These are phyloP conservation scores for Nidularia pulvinata DNA, from an alignment of 768 basidiomycete species.

Conservation along the genomic window DNA sequence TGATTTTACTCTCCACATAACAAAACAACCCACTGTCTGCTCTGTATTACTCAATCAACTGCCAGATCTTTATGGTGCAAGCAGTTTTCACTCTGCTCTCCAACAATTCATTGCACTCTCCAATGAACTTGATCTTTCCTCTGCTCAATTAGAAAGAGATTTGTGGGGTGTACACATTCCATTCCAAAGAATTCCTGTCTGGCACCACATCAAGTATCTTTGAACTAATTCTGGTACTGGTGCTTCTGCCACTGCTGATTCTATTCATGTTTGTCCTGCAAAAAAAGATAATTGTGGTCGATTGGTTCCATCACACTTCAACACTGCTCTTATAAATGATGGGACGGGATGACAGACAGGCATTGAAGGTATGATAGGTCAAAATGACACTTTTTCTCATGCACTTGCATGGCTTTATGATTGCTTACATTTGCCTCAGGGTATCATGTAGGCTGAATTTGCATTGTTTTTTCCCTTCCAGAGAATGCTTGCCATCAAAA, in stretches of 20 bases:
- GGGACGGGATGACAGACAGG: constrained; percentile 1
- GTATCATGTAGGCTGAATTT: constrained; percentile 3
- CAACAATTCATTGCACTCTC: constrained; percentile 14
- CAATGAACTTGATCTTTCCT: constrained; percentile 10
- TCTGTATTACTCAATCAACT: constrained; percentile 12
- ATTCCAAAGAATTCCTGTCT: constrained; percentile 22
- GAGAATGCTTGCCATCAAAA: background rate
- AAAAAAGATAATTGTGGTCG: constrained; percentile 6
- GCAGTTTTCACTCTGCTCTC: constrained; percentile 16
- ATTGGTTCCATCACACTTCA: constrained; percentile 23
- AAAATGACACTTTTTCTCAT: background rate
- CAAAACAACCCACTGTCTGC: constrained; percentile 17
- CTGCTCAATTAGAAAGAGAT: constrained; percentile 6
- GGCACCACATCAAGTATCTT: constrained; percentile 25
- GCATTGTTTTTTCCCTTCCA: constrained; percentile 9
- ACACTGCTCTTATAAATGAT: constrained; percentile 15
- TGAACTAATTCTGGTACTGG: constrained; percentile 7
- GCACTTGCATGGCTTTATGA: too few species aligned
- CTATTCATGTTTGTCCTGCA: constrained; percentile 21
- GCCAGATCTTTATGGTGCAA: constrained; percentile 17
- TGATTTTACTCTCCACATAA: constrained; percentile 9
- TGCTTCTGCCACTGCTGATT: constrained; percentile 14
- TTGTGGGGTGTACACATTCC: constrained; percentile 9
- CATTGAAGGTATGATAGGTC: constrained; percentile 1
- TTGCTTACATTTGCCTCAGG: background rate